Evolutionary conservation across 2,329 filamentous ascomycete genomes (phyloP).

Genomic region (Talaromyces sp.): DNA sequence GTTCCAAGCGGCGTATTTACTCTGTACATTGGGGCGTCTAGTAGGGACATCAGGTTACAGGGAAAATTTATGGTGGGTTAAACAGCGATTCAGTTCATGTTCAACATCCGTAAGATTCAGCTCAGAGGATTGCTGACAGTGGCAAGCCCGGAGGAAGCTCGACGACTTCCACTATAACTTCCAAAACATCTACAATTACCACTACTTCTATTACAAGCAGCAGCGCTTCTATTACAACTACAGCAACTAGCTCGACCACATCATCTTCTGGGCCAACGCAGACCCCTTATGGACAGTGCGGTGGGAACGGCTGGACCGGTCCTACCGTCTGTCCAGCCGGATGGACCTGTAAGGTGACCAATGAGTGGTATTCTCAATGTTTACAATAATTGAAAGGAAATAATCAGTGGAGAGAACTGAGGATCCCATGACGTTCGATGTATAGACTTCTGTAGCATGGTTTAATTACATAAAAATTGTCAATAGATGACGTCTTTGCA

Average conservation of each 20-base stretch:
- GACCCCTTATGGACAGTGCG: slow-evolving; percentile 5
- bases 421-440: too few relatives aligned
- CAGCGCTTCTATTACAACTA: background rate
- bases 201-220: background rate
- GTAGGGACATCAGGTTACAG: slow-evolving; percentile 7
- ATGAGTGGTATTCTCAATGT: slow-evolving; percentile 7
- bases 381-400: background rate
- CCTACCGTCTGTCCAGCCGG: slow-evolving; percentile 2
- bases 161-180: background rate
- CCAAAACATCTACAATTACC: background rate
- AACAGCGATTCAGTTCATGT: background rate
- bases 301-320: slow-evolving; percentile 1
- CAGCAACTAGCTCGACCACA: slow-evolving; percentile 2
- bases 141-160: slow-evolving; percentile 5
- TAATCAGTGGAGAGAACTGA: too few relatives aligned
- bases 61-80: slow-evolving; percentile 3
- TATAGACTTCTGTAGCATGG: too few relatives aligned
- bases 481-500: too few relatives aligned
- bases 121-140: background rate
- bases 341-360: background rate
- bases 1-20: slow-evolving; percentile 2
- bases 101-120: background rate
- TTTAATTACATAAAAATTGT: too few relatives aligned
- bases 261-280: slow-evolving; percentile 5
- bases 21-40: slow-evolving; percentile 2